Percentiles rank a stretch among this genome's conserved stretches.
Conservation (phyloP, 2,329 filamentous ascomycete genomes). For the Aulographum hederae region DNA sequence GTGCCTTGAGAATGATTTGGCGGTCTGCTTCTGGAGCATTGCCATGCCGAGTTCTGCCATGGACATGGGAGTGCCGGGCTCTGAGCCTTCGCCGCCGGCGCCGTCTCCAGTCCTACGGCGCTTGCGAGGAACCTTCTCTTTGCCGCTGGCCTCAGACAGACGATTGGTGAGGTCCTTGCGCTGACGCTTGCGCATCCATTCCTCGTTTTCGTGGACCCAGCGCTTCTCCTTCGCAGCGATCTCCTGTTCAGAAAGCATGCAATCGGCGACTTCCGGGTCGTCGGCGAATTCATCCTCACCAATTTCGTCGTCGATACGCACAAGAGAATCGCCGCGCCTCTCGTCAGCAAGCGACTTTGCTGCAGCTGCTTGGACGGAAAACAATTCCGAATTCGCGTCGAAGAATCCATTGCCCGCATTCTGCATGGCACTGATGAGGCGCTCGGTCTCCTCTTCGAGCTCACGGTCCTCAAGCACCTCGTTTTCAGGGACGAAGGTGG, state of each 20-base stretch:
- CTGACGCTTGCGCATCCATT: constrained; percentile 77
- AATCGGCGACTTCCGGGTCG: constrained; percentile 73
- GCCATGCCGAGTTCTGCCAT: constrained; percentile 25
- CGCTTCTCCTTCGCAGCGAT: constrained; percentile 71
- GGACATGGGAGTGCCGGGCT: constrained; percentile 15
- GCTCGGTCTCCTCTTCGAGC: constrained; percentile 25
- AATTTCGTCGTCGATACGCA: constrained; percentile 49
- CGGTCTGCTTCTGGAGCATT: constrained; percentile 26
- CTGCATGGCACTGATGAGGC: too few relatives aligned
- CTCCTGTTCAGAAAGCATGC: constrained; percentile 56
- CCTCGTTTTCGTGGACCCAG: constrained; percentile 89
- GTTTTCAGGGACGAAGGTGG: constrained; percentile 20
- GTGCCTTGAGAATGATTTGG: constrained; percentile 20
- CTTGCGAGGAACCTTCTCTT: constrained; percentile 17
- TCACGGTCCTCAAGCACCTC: constrained; percentile 28
- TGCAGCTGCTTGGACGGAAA: constrained; percentile 11
- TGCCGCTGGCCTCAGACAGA: constrained; percentile 8
- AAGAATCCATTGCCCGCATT: constrained; percentile 13
- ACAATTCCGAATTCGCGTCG: constrained; percentile 12
- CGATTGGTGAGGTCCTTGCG: constrained; percentile 38
- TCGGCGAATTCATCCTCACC: constrained; percentile 71
- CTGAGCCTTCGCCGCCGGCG: constrained; percentile 22
- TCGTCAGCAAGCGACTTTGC: constrained; percentile 13
- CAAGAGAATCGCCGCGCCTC: constrained; percentile 11
- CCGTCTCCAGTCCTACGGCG: constrained; percentile 13